Evolutionary conservation across 2,329 filamentous ascomycete species (phyloP).

Genomic region (Diplodia mutila): DNA sequence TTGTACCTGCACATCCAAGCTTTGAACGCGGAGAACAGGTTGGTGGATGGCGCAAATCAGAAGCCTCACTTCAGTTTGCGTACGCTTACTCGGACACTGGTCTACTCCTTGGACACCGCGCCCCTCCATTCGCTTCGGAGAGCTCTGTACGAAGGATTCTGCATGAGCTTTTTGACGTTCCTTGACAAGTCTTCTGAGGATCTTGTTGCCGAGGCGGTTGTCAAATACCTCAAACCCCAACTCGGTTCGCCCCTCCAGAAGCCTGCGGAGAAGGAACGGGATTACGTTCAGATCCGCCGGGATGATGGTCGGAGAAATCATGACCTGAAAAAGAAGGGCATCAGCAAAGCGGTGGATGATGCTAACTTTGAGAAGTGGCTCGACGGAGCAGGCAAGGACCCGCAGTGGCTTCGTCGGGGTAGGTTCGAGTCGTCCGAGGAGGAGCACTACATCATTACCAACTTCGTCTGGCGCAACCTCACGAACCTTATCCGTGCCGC

Average conservation of each 20-base stretch:
- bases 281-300: constrained; percentile 66
- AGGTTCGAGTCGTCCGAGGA: constrained; percentile 68
- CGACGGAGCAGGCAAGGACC: constrained; percentile 60
- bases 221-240: constrained; percentile 76
- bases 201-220: constrained; percentile 76
- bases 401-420: constrained; percentile 90
- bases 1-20: constrained; percentile 88
- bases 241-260: constrained; percentile 77
- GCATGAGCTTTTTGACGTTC: constrained; percentile 95
- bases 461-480: constrained; percentile 91
- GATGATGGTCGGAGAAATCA: constrained; percentile 17
- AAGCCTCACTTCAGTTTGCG: constrained; percentile 96
- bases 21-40: constrained; percentile 75
- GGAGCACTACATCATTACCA: constrained; percentile 92
- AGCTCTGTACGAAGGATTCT: constrained; percentile 91
- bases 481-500: constrained; percentile 92
- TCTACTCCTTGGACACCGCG: constrained; percentile 83
- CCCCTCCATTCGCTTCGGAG: constrained; percentile 82
- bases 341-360: constrained; percentile 19
- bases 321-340: constrained; percentile 19
- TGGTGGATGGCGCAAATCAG: constrained; percentile 95
- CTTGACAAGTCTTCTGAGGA: constrained; percentile 81
- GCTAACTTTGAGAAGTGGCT: constrained; percentile 25
- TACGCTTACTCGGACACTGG: constrained; percentile 86
- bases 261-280: constrained; percentile 70